Evolutionary conservation across 2,329 filamentous ascomycete genomes (phyloP).

Genomic region (Periconia sp.): DNA sequence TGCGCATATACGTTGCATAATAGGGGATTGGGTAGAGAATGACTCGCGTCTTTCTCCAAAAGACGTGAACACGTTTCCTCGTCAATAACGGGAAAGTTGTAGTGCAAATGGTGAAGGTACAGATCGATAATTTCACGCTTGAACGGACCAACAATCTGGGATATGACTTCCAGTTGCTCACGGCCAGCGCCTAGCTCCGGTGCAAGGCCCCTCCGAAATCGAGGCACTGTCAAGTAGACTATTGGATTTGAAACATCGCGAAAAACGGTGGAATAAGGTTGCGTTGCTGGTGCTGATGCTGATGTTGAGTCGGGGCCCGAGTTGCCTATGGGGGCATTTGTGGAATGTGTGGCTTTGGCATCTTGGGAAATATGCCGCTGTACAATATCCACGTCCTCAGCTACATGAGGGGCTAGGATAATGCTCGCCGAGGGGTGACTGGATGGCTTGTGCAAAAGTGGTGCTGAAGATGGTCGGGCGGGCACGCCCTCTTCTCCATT

Average conservation of each 20-base stretch:
- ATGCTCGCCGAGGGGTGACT: constrained; percentile 40
- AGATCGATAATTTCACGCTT: constrained; percentile 46
- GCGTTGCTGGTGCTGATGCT: constrained; percentile 25
- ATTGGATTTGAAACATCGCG: constrained; percentile 46
- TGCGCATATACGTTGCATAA: constrained; percentile 45
- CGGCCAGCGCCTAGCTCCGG: constrained; percentile 38
- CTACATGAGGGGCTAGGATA: constrained; percentile 44
- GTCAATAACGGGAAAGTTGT: constrained; percentile 45
- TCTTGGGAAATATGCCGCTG: constrained; percentile 43
- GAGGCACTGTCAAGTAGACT: constrained; percentile 51
- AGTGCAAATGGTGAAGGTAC: constrained; percentile 46
- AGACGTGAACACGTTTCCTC: constrained; percentile 38
- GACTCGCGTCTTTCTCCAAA: constrained; percentile 37
- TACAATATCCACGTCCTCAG: constrained; percentile 45
- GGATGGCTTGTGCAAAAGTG: constrained; percentile 30
- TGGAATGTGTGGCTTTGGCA: constrained; percentile 1
- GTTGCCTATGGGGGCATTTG: neutral
- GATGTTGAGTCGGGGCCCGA: neutral
- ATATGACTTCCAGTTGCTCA: constrained; percentile 44
- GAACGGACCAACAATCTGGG: constrained; percentile 44
- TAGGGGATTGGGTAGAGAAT: constrained; percentile 38
- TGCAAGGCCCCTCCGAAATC: constrained; percentile 51
- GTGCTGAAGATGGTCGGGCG: constrained; percentile 25
- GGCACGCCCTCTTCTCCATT: constrained; percentile 13
- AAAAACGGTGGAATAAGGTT: constrained; percentile 55